phyloP scores from a whole-genome alignment of 768 basidiomycete species.

The Boletus huronensis region DNA sequence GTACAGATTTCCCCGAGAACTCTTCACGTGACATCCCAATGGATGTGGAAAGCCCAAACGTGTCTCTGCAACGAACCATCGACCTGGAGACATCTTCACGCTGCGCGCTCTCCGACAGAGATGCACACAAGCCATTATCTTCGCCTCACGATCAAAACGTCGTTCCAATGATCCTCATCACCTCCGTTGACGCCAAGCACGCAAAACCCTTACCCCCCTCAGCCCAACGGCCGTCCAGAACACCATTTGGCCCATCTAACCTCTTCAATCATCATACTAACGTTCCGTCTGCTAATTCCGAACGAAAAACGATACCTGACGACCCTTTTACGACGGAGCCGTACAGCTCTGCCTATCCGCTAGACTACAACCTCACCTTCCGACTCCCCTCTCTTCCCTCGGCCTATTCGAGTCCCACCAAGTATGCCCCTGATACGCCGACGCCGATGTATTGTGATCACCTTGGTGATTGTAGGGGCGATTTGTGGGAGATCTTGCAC shows the following conservation, averaged over 20 bases:
- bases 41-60: background rate
- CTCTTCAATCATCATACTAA: constrained; percentile 8
- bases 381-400: constrained; percentile 14
- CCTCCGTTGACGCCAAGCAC: constrained; percentile 25
- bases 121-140: background rate
- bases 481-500: constrained; percentile 26
- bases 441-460: constrained; percentile 26
- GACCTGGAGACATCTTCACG: background rate
- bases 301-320: background rate
- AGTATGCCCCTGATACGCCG: constrained; percentile 23
- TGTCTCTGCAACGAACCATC: background rate
- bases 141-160: background rate
- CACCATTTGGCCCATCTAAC: constrained; percentile 14
- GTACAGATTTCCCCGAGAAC: background rate
- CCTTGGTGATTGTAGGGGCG: constrained; percentile 21
- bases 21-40: constrained; percentile 2
- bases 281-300: background rate
- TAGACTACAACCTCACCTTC: constrained; percentile 5
- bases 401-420: background rate
- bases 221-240: constrained; percentile 1
- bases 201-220: constrained; percentile 20
- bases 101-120: background rate
- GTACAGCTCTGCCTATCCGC: background rate
- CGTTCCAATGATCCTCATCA: constrained; percentile 24
- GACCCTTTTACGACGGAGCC: constrained; percentile 19